phyloP scores from a whole-genome alignment of 23 red algal species.

The Gracilaria gracilis region DNA sequence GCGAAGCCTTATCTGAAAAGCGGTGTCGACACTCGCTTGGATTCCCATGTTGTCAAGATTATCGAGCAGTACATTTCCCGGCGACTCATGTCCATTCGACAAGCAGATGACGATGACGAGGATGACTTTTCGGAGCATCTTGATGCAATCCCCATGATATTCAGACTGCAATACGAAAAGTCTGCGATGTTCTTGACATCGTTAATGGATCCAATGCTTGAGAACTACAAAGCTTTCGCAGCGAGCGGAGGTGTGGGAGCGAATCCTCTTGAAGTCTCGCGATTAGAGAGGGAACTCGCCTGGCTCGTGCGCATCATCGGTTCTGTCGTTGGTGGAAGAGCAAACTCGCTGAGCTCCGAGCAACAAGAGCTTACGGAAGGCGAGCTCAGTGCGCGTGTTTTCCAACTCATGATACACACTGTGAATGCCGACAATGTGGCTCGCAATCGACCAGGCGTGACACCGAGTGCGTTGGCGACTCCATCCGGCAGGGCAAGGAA shows the following conservation, averaged over 20 bases:
- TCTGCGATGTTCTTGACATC: slow-evolving; percentile 66
- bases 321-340: slow-evolving; percentile 66
- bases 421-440: slow-evolving; percentile 71
- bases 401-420: slow-evolving; percentile 88
- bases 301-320: slow-evolving; percentile 79
- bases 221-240: slow-evolving; percentile 85
- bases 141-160: slow-evolving; percentile 77
- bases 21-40: slow-evolving; percentile 58
- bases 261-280: slow-evolving; percentile 67
- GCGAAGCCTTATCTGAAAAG: slow-evolving; percentile 83
- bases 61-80: slow-evolving; percentile 78
- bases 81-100: slow-evolving; percentile 60
- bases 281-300: slow-evolving; percentile 77
- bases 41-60: slow-evolving; percentile 79
- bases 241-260: slow-evolving; percentile 61
- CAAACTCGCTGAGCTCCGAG: slow-evolving; percentile 70
- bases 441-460: slow-evolving; percentile 28
- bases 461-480: slow-evolving; percentile 48
- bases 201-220: slow-evolving; percentile 80
- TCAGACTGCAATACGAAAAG: slow-evolving; percentile 89
- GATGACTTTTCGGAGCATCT: slow-evolving; percentile 86
- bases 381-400: slow-evolving; percentile 80
- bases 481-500: slow-evolving; percentile 57
- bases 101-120: slow-evolving; percentile 70
- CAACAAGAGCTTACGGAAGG: slow-evolving; percentile 86